Evolutionary conservation across 495 filamentous ascomycete species (phyloP).

Genomic region (Xylaria scruposa): DNA sequence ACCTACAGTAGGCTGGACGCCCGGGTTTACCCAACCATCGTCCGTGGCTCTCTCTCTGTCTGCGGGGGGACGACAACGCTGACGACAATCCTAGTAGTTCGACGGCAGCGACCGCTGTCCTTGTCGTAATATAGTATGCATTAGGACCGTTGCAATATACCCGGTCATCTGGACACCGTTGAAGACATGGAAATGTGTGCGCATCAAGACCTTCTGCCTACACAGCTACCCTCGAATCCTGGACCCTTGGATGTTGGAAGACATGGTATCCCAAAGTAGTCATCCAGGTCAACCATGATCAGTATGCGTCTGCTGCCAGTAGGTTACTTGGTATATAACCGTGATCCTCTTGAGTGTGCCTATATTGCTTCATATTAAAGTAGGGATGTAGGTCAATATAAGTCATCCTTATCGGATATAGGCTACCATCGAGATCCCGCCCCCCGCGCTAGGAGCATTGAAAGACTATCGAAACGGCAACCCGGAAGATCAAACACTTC

Average conservation of each 20-base stretch:
- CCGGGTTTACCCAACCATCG: neutral
- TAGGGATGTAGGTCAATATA: conserved; percentile 5
- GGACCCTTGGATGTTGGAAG: neutral
- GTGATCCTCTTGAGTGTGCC: neutral
- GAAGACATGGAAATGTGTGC: neutral
- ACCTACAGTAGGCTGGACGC: neutral
- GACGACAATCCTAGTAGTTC: neutral
- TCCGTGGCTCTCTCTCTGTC: conserved; percentile 4
- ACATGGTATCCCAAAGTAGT: neutral
- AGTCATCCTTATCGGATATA: conserved; percentile 20
- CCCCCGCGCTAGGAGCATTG: neutral
- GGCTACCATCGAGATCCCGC: conserved; percentile 15
- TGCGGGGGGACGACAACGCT: neutral
- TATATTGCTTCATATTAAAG: neutral
- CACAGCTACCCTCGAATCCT: neutral
- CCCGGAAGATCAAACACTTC: conserved; percentile 24
- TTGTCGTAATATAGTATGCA: neutral
- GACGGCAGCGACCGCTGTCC: conserved; percentile 19
- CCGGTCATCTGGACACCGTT: neutral
- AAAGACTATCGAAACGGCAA: conserved; percentile 17
- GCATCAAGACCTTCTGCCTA: conserved; percentile 1
- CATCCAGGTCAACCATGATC: neutral
- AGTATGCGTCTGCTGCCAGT: neutral
- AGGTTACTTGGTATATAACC: neutral
- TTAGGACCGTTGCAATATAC: conserved; percentile 3